Percentiles rank a stretch among this genome's conserved stretches.
Conservation (phyloP, 2,329 filamentous ascomycete species). For the Apiospora arundinis region DNA sequence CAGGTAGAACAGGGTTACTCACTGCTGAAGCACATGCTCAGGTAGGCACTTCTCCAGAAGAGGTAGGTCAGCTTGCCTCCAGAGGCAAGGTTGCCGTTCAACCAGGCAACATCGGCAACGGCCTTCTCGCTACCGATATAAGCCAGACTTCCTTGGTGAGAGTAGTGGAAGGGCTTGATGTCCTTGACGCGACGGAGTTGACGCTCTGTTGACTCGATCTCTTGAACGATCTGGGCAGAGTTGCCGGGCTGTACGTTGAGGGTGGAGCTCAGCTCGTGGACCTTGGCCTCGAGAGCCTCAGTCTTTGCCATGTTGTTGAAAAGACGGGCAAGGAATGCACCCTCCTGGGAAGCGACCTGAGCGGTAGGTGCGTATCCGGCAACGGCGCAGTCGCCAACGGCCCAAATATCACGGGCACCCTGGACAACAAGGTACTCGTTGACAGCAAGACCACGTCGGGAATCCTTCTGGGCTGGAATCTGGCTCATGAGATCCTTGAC, state of each 20-base stretch:
- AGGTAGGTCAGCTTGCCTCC: conserved; percentile 95
- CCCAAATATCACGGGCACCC: conserved; percentile 96
- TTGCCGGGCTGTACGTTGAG: conserved; percentile 68
- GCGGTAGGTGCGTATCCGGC: conserved; percentile 98
- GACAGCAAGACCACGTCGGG: conserved; percentile 90
- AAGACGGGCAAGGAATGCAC: conserved; percentile 89
- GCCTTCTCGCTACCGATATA: conserved; percentile 99
- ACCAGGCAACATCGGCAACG: conserved; percentile 95
- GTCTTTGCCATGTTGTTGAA: conserved; percentile 99
- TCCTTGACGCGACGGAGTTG: conserved; percentile 89
- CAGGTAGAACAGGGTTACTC: conserved; percentile 53
- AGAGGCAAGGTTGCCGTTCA: conserved; percentile 93
- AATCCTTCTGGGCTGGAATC: conserved; percentile 94
- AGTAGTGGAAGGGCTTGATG: conserved; percentile 97
- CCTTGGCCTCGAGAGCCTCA: conserved; percentile 77
- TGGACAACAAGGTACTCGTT: conserved; percentile 99
- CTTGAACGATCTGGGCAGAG: conserved; percentile 69
- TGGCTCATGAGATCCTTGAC: conserved; percentile 90
- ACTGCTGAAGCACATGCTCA: conserved; percentile 99
- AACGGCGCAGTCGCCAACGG: conserved; percentile 94
- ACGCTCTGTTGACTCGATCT: conserved; percentile 88
- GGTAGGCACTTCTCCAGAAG: conserved; percentile 97
- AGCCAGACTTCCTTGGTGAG: conserved; percentile 93
- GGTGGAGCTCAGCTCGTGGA: conserved; percentile 70
- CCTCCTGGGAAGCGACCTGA: conserved; percentile 95